A percentile compares a stretch with the other conserved stretches of the same genome.
Evolutionary conservation across 2,329 filamentous ascomycete species (phyloP).

Genomic region (Pseudocercospora macadamiae): DNA sequence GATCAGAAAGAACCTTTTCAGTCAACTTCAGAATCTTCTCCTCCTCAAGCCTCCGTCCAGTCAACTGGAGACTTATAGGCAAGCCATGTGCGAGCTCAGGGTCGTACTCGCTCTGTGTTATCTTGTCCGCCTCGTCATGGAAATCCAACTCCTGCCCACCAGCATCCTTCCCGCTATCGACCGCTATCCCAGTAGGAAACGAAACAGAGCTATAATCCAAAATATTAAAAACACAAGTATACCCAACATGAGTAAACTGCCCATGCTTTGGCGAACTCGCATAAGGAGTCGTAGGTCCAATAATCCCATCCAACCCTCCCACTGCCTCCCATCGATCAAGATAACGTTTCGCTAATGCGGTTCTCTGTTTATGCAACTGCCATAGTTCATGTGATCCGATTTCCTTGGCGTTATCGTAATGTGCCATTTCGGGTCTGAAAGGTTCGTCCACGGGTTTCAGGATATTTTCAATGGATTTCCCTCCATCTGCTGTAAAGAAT

Average conservation of each 20-base stretch:
- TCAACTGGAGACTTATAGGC: slow-evolving; percentile 42
- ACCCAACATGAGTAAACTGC: slow-evolving; percentile 50
- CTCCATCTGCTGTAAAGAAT: slow-evolving; percentile 57
- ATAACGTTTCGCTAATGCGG: slow-evolving; percentile 44
- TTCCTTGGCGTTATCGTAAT: slow-evolving; percentile 49
- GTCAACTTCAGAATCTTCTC: slow-evolving; percentile 42
- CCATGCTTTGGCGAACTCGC: slow-evolving; percentile 44
- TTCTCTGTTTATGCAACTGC: slow-evolving; percentile 53
- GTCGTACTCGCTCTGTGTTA: slow-evolving; percentile 41
- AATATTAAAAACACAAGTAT: slow-evolving; percentile 50
- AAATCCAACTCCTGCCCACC: slow-evolving; percentile 29
- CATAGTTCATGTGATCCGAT: slow-evolving; percentile 50
- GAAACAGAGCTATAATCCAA: slow-evolving; percentile 52
- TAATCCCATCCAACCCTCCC: slow-evolving; percentile 48
- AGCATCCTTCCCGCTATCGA: slow-evolving; percentile 44
- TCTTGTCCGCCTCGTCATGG: slow-evolving; percentile 45
- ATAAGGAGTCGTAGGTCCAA: slow-evolving; percentile 52
- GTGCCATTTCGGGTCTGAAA: slow-evolving; percentile 53
- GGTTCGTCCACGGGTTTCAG: slow-evolving; percentile 48
- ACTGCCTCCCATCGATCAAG: slow-evolving; percentile 49
- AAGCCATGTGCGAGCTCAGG: slow-evolving; percentile 45
- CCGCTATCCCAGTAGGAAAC: slow-evolving; percentile 47
- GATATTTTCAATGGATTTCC: slow-evolving; percentile 48
- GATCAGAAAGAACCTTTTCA: slow-evolving; percentile 30
- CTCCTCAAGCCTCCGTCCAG: slow-evolving; percentile 39